Evolutionary conservation across 441 rosid species (phyloP), one percentile per base, ranked within the genome.

Genomic region (Mallotus repandus): DNA sequence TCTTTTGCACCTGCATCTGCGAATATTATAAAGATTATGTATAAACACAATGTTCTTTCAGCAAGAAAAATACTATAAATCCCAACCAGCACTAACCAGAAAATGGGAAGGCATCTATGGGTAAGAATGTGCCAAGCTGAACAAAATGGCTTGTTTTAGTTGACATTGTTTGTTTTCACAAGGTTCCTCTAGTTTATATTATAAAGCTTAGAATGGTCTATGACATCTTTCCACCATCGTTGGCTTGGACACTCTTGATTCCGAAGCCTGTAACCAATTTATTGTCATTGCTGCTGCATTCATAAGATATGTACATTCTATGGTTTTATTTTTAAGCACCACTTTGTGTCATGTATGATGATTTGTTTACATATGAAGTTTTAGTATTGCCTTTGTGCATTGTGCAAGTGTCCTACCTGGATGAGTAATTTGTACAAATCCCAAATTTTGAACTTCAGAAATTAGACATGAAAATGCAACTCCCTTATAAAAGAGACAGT

Each of bases 391-490:
- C 58, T 25, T 29, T 25, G 50, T 25, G 16, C 9, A 3, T 67
- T 56, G 25, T n/a, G 35, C 10, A 19, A 56, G 14, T 38, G 19
- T 22, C 69, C 56, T 7, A 10, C 63, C n/a, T 38, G 52, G n/a
- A 5, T 38, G 13, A 19, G n/a, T 43, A 70, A 25, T 46, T 70
- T 69, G 11, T 38, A 41, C 63, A 68, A 21, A 69, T 25, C 54
- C 43, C 50, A 48, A 16, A 60, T 59, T 58, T 13, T 48, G 58
- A 11, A 52, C 41, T 60, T 8, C 16, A 45, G 57, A 70, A 25
- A 5, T 1, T 4, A 35, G 48, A 10, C 60, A 53, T 41, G 43
- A 21, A 57, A 57, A 19, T 52, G 38, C 21, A 21, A 15, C 54
- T 69, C 41, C 43, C 11, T 7, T 60, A 61, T 9, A 58, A 4